Evolutionary conservation across 768 basidiomycete species (phyloP).

Genomic region (Trametopsis cervina): DNA sequence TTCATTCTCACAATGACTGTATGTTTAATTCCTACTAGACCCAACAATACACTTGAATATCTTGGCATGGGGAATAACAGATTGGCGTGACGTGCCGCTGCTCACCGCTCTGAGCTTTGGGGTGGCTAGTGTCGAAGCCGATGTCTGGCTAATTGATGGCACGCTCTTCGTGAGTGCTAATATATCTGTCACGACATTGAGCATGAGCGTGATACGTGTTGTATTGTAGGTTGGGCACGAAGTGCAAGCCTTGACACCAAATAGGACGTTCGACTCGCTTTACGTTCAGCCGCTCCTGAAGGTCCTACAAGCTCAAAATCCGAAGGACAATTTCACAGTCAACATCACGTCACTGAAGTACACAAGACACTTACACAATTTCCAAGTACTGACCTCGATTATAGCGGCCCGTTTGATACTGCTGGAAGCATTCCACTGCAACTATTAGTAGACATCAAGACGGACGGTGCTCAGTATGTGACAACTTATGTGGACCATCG

Average conservation of each 20-base stretch:
- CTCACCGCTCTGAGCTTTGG: conserved; percentile 42
- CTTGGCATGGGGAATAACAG: too few species aligned
- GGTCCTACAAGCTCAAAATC: conserved; percentile 36
- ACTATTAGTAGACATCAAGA: conserved; percentile 47
- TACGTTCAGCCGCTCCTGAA: conserved; percentile 40
- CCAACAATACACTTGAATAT: too few species aligned
- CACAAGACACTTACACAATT: conserved; percentile 7
- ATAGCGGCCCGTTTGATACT: conserved; percentile 46
- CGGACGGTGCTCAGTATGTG: conserved; percentile 38
- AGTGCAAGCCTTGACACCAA: conserved; percentile 32
- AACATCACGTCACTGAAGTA: conserved; percentile 37
- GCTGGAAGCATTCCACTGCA: conserved; percentile 35
- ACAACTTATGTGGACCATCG: conserved; percentile 3
- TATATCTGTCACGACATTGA: not conserved
- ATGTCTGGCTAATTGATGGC: conserved; percentile 41
- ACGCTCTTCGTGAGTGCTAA: conserved; percentile 33
- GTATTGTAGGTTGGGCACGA: conserved; percentile 39
- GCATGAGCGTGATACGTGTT: not conserved
- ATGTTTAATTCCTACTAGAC: too few species aligned
- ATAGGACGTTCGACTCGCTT: conserved; percentile 39
- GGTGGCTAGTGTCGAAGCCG: conserved; percentile 46
- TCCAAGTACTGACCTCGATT: not conserved
- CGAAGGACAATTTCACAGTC: conserved; percentile 32
- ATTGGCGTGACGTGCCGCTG: conserved; percentile 47
- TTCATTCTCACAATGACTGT: conserved; percentile 56